Evolutionary conservation across 768 basidiomycete species (phyloP).

Genomic region (Rhodotorula babjevae): DNA sequence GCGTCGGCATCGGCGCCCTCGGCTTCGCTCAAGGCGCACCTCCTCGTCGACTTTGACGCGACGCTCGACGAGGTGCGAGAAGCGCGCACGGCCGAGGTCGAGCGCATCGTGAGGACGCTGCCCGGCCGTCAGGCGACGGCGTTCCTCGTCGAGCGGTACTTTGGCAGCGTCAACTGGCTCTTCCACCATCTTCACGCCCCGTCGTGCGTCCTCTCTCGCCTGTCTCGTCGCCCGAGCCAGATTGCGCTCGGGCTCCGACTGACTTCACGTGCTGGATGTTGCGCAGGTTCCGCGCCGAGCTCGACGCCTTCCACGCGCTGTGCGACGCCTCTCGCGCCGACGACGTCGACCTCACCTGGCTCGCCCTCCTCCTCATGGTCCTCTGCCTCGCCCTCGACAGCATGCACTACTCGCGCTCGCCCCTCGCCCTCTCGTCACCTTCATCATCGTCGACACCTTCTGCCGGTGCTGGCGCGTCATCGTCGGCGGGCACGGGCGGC

Average conservation of each 20-base stretch:
- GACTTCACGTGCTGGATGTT: too few species aligned
- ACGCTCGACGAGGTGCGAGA: background rate
- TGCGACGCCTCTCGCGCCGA: constrained; percentile 3
- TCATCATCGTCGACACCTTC: too few species aligned
- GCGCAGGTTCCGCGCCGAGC: constrained; percentile 32
- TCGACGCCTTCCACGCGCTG: constrained; percentile 32
- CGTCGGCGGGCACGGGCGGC: too few species aligned
- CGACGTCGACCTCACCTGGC: constrained; percentile 29
- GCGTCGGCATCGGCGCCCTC: background rate
- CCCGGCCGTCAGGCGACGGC: constrained; percentile 12
- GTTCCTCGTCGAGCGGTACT: constrained; percentile 33
- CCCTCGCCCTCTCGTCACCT: constrained; percentile 18
- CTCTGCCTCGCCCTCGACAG: constrained; percentile 38
- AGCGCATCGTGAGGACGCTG: constrained; percentile 22
- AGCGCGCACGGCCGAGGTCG: constrained; percentile 12
- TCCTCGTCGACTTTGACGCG: constrained; percentile 35
- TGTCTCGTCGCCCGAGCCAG: background rate
- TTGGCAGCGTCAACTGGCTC: constrained; percentile 34
- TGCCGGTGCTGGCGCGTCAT: too few species aligned
- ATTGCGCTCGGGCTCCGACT: background rate
- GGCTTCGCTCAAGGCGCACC: constrained; percentile 9
- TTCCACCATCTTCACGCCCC: constrained; percentile 32
- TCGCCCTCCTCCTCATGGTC: constrained; percentile 38
- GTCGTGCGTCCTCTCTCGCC: background rate
- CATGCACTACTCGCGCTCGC: constrained; percentile 32